These are phyloP conservation scores for Fonsecaea monophora DNA, from an alignment of 2,329 filamentous ascomycete genomes.

Conservation along the genomic window DNA sequence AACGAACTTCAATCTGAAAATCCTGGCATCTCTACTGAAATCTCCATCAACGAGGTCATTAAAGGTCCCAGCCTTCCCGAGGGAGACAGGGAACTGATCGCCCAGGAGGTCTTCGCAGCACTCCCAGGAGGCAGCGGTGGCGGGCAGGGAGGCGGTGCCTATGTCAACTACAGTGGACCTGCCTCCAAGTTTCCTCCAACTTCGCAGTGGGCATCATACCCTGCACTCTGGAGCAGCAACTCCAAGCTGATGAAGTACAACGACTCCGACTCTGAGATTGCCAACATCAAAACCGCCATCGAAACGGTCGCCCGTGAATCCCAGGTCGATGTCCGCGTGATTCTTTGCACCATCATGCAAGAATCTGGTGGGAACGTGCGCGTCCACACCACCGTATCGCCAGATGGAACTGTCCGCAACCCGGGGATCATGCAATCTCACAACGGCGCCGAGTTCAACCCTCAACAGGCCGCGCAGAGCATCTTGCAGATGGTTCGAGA, in stretches of 20 bases:
- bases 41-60: conserved; percentile 7
- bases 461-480: conserved; percentile 17
- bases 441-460: conserved; percentile 28
- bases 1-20: conserved; percentile 1
- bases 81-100: background rate
- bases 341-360: conserved; percentile 45
- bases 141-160: conserved; percentile 27
- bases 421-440: conserved; percentile 34
- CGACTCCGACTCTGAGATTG: conserved; percentile 32
- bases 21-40: background rate
- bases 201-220: conserved; percentile 28
- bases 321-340: conserved; percentile 43
- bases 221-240: conserved; percentile 32
- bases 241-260: conserved; percentile 26
- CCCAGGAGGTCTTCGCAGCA: background rate
- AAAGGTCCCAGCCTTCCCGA: background rate
- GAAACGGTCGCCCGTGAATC: conserved; percentile 37
- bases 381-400: conserved; percentile 34
- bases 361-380: conserved; percentile 42
- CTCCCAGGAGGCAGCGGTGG: conserved; percentile 26
- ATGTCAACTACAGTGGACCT: conserved; percentile 31
- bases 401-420: conserved; percentile 28
- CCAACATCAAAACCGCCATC: conserved; percentile 38
- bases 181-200: conserved; percentile 29
- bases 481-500: conserved; percentile 37